Evolutionary conservation across 1,284 basidiomycete genomes (phyloP).

Genomic region (Ceratorhiza oryzae-sativae): DNA sequence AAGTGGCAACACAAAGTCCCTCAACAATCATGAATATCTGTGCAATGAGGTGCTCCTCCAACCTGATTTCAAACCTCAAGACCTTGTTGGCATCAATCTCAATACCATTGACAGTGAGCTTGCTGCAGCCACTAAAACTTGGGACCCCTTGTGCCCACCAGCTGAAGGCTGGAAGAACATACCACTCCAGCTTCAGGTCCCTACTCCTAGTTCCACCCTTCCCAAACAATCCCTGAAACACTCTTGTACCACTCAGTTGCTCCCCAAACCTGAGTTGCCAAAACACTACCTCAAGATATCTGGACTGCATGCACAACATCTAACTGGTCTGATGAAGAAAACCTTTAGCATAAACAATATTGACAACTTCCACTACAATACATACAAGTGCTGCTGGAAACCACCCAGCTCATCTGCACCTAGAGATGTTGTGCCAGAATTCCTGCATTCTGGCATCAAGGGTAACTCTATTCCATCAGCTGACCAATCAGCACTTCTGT

Average conservation of each 20-base stretch:
- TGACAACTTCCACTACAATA: slow-evolving; percentile 4
- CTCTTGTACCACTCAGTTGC: not conserved
- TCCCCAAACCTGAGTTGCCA: not conserved
- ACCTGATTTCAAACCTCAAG: not conserved
- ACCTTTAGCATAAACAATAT: not conserved
- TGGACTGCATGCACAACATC: slow-evolving; percentile 6
- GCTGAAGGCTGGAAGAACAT: slow-evolving; percentile 25
- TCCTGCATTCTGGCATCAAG: too few relatives aligned
- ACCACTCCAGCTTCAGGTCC: not conserved
- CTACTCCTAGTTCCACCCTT: not conserved
- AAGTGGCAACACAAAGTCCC: not conserved
- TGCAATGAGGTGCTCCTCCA: slow-evolving; percentile 18
- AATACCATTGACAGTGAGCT: not conserved
- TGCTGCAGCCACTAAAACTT: slow-evolving; percentile 5
- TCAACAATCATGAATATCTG: slow-evolving; percentile 5
- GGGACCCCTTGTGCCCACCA: slow-evolving; percentile 16
- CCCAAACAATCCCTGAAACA: not conserved
- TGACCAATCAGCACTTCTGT: too few relatives aligned
- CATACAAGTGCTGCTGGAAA: not conserved
- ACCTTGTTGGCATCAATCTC: slow-evolving; percentile 10
- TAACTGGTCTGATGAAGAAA: slow-evolving; percentile 13
- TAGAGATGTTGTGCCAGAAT: too few relatives aligned
- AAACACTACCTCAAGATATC: not conserved
- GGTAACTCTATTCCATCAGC: too few relatives aligned
- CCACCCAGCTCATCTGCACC: slow-evolving; percentile 6